Evolutionary conservation across 2,329 filamentous ascomycete genomes (phyloP).

Genomic region (Thelonectria discophora): DNA sequence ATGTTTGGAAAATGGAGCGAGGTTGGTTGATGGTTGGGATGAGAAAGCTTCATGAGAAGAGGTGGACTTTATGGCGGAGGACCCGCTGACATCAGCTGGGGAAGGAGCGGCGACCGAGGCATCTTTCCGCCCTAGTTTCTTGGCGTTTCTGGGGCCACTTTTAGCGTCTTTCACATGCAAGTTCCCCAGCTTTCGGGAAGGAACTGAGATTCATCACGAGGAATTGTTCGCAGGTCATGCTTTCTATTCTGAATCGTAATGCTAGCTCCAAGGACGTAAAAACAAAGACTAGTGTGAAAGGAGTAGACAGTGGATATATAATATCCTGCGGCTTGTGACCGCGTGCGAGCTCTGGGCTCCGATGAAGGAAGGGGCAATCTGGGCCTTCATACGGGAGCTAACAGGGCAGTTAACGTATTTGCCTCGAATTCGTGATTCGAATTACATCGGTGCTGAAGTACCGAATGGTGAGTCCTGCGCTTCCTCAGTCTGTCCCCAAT

Average conservation of each 20-base stretch:
- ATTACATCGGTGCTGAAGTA: no score
- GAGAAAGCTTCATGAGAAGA: conserved; percentile 27
- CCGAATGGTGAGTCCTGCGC: no score
- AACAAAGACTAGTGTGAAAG: no score
- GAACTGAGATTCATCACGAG: conserved; percentile 32
- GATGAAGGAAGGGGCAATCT: not conserved
- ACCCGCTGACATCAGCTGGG: conserved; percentile 41
- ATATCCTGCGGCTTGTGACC: no score
- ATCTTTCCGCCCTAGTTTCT: conserved; percentile 40
- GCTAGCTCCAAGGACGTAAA: no score
- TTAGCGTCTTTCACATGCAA: conserved; percentile 47
- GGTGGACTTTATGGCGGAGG: conserved; percentile 23
- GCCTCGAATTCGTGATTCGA: not conserved
- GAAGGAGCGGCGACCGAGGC: conserved; percentile 43
- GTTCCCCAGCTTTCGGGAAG: conserved; percentile 40
- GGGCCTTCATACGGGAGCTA: no score
- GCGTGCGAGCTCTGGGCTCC: no score
- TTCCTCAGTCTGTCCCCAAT: no score
- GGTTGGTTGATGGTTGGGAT: conserved; percentile 26
- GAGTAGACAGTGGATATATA: no score
- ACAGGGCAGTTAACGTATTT: not conserved
- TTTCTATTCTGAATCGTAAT: no score
- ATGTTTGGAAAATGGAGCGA: conserved; percentile 35
- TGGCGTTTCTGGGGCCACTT: conserved; percentile 27
- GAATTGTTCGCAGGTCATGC: not conserved